Conservation (phyloP, 2,329 filamentous ascomycete species). For the Emericellopsis cladophorae region DNA sequence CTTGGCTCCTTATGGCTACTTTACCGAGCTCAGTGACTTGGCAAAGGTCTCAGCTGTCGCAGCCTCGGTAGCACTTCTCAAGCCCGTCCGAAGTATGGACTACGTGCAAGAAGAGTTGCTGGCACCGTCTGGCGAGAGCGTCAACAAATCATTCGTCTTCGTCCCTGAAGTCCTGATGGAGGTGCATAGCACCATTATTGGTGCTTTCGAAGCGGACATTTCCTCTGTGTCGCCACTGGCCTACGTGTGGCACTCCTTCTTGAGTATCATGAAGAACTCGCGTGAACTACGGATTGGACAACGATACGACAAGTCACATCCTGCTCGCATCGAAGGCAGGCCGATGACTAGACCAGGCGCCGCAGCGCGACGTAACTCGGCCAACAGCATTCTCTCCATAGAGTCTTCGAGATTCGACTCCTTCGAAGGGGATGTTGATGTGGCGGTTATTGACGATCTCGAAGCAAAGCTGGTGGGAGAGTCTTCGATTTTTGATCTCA, state of each 20-base stretch:
- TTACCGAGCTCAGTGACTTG: constrained; percentile 41
- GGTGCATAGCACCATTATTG: constrained; percentile 59
- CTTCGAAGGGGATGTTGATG: constrained; percentile 36
- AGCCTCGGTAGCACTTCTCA: constrained; percentile 61
- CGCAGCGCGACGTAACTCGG: constrained; percentile 36
- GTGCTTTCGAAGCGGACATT: constrained; percentile 41
- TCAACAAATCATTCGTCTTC: constrained; percentile 49
- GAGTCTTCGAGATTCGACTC: constrained; percentile 46
- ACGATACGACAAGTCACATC: constrained; percentile 26
- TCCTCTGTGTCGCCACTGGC: constrained; percentile 58
- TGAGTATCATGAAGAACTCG: constrained; percentile 50
- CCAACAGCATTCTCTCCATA: constrained; percentile 49
- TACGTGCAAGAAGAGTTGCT: constrained; percentile 26
- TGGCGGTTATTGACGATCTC: constrained; percentile 36
- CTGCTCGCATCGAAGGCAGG: no score
- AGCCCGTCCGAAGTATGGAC: constrained; percentile 42
- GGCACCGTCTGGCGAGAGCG: constrained; percentile 17
- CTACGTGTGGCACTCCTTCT: constrained; percentile 57
- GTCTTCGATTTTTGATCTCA: constrained; percentile 39
- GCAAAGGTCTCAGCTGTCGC: constrained; percentile 59
- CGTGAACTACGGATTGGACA: constrained; percentile 50
- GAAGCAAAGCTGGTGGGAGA: constrained; percentile 34
- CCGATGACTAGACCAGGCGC: constrained; percentile 1
- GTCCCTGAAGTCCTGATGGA: constrained; percentile 57
- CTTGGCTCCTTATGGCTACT: constrained; percentile 28